phyloP scores from a whole-genome alignment of 2,329 filamentous ascomycete species.

The Coniochaeta sp. region DNA sequence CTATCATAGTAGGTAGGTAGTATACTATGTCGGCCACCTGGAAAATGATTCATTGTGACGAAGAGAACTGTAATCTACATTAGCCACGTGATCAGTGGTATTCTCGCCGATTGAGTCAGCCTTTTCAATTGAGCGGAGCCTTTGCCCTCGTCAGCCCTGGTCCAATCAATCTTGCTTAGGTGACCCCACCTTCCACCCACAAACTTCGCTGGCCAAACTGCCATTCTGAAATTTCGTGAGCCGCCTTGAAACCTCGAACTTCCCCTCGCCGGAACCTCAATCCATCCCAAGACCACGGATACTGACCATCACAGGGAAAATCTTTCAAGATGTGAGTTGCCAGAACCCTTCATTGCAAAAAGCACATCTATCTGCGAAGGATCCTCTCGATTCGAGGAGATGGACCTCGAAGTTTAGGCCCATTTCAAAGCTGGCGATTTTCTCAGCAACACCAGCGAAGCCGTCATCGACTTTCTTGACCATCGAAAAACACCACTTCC shows the following conservation, averaged over 20 bases:
- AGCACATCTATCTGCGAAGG: not conserved
- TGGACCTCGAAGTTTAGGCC: not conserved
- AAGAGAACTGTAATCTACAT: not conserved
- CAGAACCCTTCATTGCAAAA: constrained; percentile 1
- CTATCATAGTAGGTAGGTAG: too few species aligned
- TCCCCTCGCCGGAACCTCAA: constrained; percentile 21
- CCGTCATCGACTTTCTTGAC: constrained; percentile 4
- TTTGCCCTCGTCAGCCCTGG: constrained; percentile 17
- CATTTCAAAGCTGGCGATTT: not conserved
- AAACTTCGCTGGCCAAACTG: constrained; percentile 13
- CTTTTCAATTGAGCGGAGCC: not conserved
- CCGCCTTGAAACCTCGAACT: constrained; percentile 11
- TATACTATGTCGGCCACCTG: too few species aligned
- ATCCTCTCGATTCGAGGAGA: constrained; percentile 1
- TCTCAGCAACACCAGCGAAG: constrained; percentile 3
- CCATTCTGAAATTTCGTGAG: constrained; percentile 20
- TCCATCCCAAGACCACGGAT: constrained; percentile 19
- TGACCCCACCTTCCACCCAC: constrained; percentile 17
- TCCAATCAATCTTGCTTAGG: constrained; percentile 3
- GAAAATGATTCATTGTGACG: not conserved
- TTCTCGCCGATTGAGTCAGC: not conserved
- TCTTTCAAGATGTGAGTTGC: constrained; percentile 31
- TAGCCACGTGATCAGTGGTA: not conserved
- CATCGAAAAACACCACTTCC: not conserved
- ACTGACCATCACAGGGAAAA: constrained; percentile 28